phyloP scores from a whole-genome alignment of 805 yeast genomes.

The Cyberlindnera mississippiensis region DNA sequence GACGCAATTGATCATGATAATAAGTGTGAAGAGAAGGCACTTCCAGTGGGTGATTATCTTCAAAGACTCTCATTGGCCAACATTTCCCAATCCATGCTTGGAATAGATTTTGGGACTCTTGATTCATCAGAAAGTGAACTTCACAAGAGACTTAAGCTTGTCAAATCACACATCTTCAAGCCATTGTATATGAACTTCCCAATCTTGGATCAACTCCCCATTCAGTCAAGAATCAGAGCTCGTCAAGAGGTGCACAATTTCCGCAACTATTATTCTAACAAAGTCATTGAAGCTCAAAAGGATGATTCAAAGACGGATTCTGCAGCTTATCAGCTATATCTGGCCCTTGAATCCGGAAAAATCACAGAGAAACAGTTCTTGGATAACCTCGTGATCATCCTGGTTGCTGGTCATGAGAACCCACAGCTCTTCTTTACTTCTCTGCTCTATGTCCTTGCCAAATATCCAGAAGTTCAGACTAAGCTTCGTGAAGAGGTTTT shows the following conservation, averaged over 20 bases:
- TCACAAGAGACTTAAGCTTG: constrained; percentile 37
- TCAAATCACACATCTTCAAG: constrained; percentile 50
- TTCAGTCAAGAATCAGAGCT: constrained; percentile 44
- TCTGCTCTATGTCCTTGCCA: constrained; percentile 43
- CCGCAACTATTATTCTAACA: constrained; percentile 33
- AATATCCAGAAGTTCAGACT: constrained; percentile 34
- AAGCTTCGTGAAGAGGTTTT: constrained; percentile 27
- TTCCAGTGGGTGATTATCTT: constrained; percentile 36
- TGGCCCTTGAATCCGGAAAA: constrained; percentile 34
- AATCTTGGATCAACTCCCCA: constrained; percentile 44
- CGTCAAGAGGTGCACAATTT: constrained; percentile 40
- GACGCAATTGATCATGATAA: too few species aligned
- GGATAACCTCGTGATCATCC: constrained; percentile 50
- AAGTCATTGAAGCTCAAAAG: constrained; percentile 32
- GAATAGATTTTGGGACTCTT: constrained; percentile 42
- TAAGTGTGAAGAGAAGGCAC: constrained; percentile 10
- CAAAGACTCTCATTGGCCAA: constrained; percentile 47
- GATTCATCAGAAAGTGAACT: constrained; percentile 29
- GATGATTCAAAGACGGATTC: constrained; percentile 31
- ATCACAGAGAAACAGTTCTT: constrained; percentile 44
- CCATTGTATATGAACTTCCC: constrained; percentile 56
- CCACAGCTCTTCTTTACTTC: constrained; percentile 51
- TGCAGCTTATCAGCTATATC: constrained; percentile 40
- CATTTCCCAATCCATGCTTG: constrained; percentile 46
- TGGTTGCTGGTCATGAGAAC: constrained; percentile 64